phyloP scores from a whole-genome alignment of 2,329 filamentous ascomycete species.

The Alternaria ethzedia region DNA sequence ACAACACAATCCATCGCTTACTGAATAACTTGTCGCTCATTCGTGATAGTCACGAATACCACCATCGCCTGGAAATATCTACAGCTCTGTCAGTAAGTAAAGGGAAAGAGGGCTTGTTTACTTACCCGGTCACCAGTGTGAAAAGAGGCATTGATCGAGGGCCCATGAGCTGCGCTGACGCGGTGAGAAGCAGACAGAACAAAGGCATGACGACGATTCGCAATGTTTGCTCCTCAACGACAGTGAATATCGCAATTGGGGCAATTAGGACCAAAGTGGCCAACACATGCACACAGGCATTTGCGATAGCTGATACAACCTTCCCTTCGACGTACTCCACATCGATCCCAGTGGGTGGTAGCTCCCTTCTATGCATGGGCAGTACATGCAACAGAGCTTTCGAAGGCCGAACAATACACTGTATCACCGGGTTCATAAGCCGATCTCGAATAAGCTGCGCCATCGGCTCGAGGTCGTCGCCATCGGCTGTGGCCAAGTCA shows the following conservation, averaged over 20 bases:
- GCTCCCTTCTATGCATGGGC: no score
- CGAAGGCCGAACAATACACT: no score
- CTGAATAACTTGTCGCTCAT: no score
- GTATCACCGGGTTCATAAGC: no score
- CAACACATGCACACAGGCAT: background rate
- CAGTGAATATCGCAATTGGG: constrained; percentile 2
- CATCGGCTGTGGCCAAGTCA: no score
- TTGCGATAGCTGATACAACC: background rate
- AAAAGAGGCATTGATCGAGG: background rate
- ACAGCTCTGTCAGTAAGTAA: background rate
- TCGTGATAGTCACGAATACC: no score
- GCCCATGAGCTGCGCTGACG: constrained; percentile 6
- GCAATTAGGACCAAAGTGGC: constrained; percentile 1
- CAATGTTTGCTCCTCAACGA: background rate
- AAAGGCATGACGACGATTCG: constrained; percentile 7
- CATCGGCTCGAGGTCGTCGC: no score
- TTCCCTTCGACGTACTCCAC: background rate
- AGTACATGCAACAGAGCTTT: no score
- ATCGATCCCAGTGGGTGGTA: no score
- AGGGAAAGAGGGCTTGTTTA: no score
- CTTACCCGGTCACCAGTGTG: background rate
- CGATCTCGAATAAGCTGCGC: no score
- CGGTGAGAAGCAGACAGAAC: background rate
- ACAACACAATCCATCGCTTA: no score
- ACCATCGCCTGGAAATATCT: background rate